Evolutionary conservation across 2,329 filamentous ascomycete species (phyloP).

Genomic region (Sporothrix phasma): DNA sequence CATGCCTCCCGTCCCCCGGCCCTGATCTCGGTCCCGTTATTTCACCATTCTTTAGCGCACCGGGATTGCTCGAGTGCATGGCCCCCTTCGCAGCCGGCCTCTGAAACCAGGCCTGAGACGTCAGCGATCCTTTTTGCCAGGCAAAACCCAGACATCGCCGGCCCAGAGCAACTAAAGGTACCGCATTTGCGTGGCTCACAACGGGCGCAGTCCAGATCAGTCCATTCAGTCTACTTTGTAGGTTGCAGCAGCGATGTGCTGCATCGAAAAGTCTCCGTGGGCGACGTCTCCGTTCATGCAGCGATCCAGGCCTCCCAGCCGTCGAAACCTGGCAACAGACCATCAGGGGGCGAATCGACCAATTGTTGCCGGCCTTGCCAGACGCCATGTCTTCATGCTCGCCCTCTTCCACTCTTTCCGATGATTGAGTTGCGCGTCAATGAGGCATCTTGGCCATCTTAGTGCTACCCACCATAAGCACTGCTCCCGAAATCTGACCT

Average conservation of each 20-base stretch:
- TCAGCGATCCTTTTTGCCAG: neutral
- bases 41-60: neutral
- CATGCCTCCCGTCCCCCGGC: conserved; percentile 2
- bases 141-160: neutral
- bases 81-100: neutral
- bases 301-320: neutral
- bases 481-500: neutral
- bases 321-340: neutral
- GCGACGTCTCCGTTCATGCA: conserved; percentile 7
- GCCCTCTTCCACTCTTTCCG: neutral
- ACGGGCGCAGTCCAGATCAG: neutral
- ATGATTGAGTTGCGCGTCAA: conserved; percentile 5
- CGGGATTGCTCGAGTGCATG: neutral
- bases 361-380: neutral
- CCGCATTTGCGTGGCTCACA: neutral
- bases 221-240: too few species aligned
- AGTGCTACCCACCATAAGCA: neutral
- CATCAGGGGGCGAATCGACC: neutral
- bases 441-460: neutral
- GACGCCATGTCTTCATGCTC: neutral
- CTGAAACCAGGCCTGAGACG: conserved; percentile 17
- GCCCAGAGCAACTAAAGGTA: neutral
- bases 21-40: neutral
- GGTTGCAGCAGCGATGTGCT: neutral
- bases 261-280: neutral